Evolutionary conservation across 106 monocot genomes (phyloP), one percentile per base, ranked within the genome.

Genomic region (Allium sativum): DNA sequence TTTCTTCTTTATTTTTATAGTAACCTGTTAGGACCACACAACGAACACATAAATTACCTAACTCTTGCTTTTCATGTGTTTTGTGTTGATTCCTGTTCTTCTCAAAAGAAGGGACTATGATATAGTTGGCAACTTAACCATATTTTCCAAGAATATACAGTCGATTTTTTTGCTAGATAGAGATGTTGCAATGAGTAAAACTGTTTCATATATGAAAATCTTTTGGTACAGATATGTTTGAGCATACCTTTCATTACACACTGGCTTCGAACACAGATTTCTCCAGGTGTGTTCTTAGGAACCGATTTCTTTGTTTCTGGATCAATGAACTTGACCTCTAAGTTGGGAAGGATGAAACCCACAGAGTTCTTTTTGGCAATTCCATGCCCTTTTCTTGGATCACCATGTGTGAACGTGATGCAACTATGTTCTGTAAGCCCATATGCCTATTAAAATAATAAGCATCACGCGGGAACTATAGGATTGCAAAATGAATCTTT

Each of bases 371-470:
- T 95, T 81, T 96, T 90, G 9, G 94, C 82, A 4, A 65, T 51
- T 10, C 40, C 51, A 8, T 78, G 75, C 6, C 85, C 80, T 44
- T 59, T 65, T 18, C 50, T 77, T n/a, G 80, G 81, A 64, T 83
- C 81, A 10, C 80, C 76, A 68, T 96, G 95, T 10, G 75, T 96
- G 13, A 90, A 62, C 0, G 95, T 90, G 41, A 96, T 96, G 90
- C 95, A 96, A 62, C 87, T 96, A 42, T 96, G 95, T 73, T 96
- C 95, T 9, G 95, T 91, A 13, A 96, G 65, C n/a, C 95, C 95
- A 58, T 96, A 90, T 20, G 93, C 88, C 86, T 84, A 31, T 31
- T 31, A 5, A 31, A 31, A 31, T 31, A 31, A 5, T 31, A 31
- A 5, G 5, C 31, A 31, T 31, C 31, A 31, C 31, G 31, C 31